Base-by-base conservation (phyloP, 1,139 yeast genomes). In the Geotrichum phurueaensis region DNA sequence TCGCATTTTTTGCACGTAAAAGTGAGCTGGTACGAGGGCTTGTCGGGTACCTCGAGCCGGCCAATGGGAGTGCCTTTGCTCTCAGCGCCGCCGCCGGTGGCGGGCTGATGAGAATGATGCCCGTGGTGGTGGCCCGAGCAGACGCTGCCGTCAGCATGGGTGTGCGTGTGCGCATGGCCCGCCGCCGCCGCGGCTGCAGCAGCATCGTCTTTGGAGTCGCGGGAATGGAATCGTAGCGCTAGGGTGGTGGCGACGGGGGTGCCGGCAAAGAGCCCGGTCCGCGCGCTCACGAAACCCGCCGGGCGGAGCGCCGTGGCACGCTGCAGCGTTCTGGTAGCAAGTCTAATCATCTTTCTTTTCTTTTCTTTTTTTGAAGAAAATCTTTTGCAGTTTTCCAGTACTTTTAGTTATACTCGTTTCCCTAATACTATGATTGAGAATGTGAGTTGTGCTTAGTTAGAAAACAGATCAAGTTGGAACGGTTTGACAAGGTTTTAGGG, bases 1-100 rank as follows among this genome's bases (percentile, higher is more conserved):
- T 84, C 81, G 75, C 99, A 94, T 67, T 84, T 84, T 72, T 91
- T 94, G 74, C 99, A 94, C 0, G 97, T 94, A 75, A 94, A 92
- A 0, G 96, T 94, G 36, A 94, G 81, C 86, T 91, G 87, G 66
- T 89, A 78, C 72, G 85, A 83, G 0, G 96, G 96, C 63, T 86
- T 84, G 58, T 73, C 76, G 59, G 68, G 63, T 7, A 7, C 31
- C 61, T 68, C 57, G 43, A 53, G 18, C 36, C 45, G 55, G 31
- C 51, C 51, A 13, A 53, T 53, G 15, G 56, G 56, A 0, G 54
- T 52, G 36, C 47, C 25, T 43, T 53, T 53, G 18, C 47, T 39
- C 22, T 39, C 47, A 2, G 47, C n/a, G 20, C 45, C 18, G 18
- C n/a, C 7, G 20, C 18, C 18, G 6, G 10, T 22, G 20, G 20